Percentiles rank a stretch among this genome's conserved stretches.
Conservation (phyloP, 352 stramenopile species). For the Aphanomyces invadans region DNA sequence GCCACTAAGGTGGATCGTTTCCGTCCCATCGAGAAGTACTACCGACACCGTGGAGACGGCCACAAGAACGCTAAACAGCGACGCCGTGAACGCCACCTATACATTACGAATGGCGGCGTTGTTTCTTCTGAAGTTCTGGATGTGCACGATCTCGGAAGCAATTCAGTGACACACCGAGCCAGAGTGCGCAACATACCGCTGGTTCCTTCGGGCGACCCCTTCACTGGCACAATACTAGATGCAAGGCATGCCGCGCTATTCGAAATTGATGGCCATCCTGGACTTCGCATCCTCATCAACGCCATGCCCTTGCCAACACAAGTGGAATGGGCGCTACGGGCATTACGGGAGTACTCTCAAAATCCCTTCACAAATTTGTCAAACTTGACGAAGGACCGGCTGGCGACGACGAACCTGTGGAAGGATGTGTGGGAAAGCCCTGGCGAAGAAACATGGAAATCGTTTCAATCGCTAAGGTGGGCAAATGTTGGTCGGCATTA, state of each 20-base stretch:
- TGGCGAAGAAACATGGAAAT: constrained; percentile 4
- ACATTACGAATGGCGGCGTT: not conserved
- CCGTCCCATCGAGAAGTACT: constrained; percentile 15
- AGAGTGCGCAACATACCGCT: not conserved
- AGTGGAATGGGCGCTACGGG: constrained; percentile 21
- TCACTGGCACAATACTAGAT: not conserved
- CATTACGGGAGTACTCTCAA: constrained; percentile 14
- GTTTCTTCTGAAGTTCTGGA: constrained; percentile 22
- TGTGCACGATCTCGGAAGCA: constrained; percentile 1
- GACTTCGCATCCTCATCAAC: constrained; percentile 8
- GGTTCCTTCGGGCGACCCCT: not conserved
- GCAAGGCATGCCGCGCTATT: not conserved
- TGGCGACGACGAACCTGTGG: constrained; percentile 2
- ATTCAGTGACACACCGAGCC: not conserved
- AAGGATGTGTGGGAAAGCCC: not conserved
- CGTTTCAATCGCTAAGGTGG: constrained; percentile 17
- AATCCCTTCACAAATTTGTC: constrained; percentile 21
- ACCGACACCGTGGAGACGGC: constrained; percentile 5
- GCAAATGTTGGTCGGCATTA: constrained; percentile 22
- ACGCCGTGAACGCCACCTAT: not conserved
- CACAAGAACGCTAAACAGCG: constrained; percentile 16
- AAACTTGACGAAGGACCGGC: constrained; percentile 6
- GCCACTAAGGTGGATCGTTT: not conserved
- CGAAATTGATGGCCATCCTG: constrained; percentile 17
- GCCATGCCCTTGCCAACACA: constrained; percentile 14